These are phyloP conservation scores for Rubia peregrina DNA, from an alignment of 305 asterid species.

Conservation along the genomic window DNA sequence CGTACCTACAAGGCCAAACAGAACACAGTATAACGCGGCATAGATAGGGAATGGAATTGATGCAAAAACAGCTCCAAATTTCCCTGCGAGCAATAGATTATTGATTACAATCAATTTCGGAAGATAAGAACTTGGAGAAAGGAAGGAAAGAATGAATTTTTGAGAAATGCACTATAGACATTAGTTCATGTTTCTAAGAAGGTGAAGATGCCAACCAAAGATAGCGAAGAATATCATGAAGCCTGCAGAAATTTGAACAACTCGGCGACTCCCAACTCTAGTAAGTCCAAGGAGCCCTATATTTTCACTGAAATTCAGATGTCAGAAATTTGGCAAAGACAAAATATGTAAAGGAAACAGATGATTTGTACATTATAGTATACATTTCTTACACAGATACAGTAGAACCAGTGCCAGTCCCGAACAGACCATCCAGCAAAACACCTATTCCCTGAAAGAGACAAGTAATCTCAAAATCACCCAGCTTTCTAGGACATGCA, in stretches of 20 bases:
- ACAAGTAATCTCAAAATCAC: not conserved
- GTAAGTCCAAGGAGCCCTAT: conserved; percentile 97
- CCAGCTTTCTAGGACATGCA: not conserved
- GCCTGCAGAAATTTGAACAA: conserved; percentile 87
- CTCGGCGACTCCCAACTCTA: conserved; percentile 98
- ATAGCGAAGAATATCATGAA: conserved; percentile 97
- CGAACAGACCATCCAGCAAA: conserved; percentile 85
- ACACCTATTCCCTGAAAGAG: conserved; percentile 82
- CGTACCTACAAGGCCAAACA: conserved; percentile 96
- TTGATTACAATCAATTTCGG: not conserved
- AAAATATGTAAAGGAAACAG: conserved; percentile 4
- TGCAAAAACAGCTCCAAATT: conserved; percentile 96
- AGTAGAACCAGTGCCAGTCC: conserved; percentile 85
- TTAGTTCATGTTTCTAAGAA: not conserved
- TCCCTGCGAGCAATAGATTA: conserved; percentile 49
- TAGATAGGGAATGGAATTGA: conserved; percentile 88
- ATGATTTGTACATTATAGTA: conserved; percentile 9
- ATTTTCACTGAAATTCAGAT: conserved; percentile 60
- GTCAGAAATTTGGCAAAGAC: conserved; percentile 5
- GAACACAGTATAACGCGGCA: conserved; percentile 86
- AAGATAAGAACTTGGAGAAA: too few species aligned
- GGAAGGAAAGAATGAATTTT: not conserved
- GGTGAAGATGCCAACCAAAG: conserved; percentile 42
- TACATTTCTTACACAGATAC: conserved; percentile 77
- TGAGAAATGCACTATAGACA: not conserved